Conservation (phyloP, 1,284 basidiomycete species). For the Boletus mariae region DNA sequence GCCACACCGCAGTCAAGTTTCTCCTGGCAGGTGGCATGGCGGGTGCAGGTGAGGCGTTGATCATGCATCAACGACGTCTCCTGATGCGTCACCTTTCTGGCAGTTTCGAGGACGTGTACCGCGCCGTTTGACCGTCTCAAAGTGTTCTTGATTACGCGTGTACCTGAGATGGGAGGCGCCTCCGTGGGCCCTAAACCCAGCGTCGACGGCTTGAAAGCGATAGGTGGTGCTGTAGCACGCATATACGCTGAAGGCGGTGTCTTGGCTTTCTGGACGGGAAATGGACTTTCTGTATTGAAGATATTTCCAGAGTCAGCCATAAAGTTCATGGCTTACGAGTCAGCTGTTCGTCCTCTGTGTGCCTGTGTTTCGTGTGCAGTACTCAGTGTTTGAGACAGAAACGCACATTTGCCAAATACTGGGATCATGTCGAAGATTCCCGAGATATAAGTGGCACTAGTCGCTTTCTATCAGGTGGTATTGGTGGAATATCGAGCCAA, state of each 20-base stretch:
- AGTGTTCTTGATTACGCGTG: slow-evolving; percentile 91
- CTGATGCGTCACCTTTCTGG: slow-evolving; percentile 9
- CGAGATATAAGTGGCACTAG: slow-evolving; percentile 89
- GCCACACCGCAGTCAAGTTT: slow-evolving; percentile 81
- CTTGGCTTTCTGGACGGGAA: slow-evolving; percentile 91
- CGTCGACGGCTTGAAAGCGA: slow-evolving; percentile 61
- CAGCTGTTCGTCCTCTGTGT: slow-evolving; percentile 58
- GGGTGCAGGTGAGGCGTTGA: slow-evolving; percentile 67
- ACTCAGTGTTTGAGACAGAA: slow-evolving; percentile 53
- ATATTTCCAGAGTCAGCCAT: slow-evolving; percentile 98
- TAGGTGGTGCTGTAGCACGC: slow-evolving; percentile 68
- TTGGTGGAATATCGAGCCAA: slow-evolving; percentile 94
- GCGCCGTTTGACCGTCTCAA: slow-evolving; percentile 98
- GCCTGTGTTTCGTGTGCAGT: slow-evolving; percentile 8
- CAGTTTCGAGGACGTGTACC: slow-evolving; percentile 92
- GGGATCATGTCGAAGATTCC: slow-evolving; percentile 86
- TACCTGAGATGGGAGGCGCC: slow-evolving; percentile 62
- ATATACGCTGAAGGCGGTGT: slow-evolving; percentile 89
- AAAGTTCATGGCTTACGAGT: slow-evolving; percentile 97
- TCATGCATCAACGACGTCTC: background rate
- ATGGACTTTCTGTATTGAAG: slow-evolving; percentile 81
- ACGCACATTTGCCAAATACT: slow-evolving; percentile 89
- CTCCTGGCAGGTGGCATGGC: slow-evolving; percentile 92
- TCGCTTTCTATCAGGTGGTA: slow-evolving; percentile 92
- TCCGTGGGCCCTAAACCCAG: slow-evolving; percentile 43